phyloP scores from a whole-genome alignment of 2,329 filamentous ascomycete species.

The Cladosporium phlei region DNA sequence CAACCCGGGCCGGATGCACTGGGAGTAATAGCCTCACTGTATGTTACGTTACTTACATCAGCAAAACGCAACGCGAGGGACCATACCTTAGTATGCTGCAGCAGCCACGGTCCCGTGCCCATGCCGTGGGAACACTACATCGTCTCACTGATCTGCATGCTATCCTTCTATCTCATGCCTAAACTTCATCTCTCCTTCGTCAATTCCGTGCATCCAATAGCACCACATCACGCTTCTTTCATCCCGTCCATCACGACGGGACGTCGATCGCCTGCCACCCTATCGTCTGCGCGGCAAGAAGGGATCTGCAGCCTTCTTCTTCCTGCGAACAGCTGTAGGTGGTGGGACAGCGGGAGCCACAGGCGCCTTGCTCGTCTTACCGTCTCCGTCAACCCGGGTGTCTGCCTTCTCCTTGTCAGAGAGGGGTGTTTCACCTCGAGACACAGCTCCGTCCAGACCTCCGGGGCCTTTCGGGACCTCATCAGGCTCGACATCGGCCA shows the following conservation, averaged over 20 bases:
- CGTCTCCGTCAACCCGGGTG: conserved; percentile 13
- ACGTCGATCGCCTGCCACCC: not conserved
- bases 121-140: conserved; percentile 7
- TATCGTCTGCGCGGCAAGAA: conserved; percentile 25
- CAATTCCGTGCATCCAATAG: not conserved
- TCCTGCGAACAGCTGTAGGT: conserved; percentile 19
- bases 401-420: conserved; percentile 14
- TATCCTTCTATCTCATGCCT: conserved; percentile 9
- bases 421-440: conserved; percentile 23
- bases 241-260: not conserved
- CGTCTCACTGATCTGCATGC: conserved; percentile 13
- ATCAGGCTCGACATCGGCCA: conserved; percentile 24
- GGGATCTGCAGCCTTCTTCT: conserved; percentile 25
- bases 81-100: conserved; percentile 6
- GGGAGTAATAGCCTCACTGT: conserved; percentile 4
- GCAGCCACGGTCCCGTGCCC: conserved; percentile 4
- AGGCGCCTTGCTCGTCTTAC: conserved; percentile 12
- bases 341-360: conserved; percentile 14
- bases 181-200: not conserved
- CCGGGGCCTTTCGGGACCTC: conserved; percentile 1
- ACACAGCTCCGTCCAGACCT: conserved; percentile 16
- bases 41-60: conserved; percentile 7
- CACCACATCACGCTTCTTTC: conserved; percentile 2
- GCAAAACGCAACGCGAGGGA: conserved; percentile 4
- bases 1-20: not conserved